Evolutionary conservation across 2,329 filamentous ascomycete genomes (phyloP), one percentile per base, ranked within the genome.

Genomic region (Sporothrix sp.): DNA sequence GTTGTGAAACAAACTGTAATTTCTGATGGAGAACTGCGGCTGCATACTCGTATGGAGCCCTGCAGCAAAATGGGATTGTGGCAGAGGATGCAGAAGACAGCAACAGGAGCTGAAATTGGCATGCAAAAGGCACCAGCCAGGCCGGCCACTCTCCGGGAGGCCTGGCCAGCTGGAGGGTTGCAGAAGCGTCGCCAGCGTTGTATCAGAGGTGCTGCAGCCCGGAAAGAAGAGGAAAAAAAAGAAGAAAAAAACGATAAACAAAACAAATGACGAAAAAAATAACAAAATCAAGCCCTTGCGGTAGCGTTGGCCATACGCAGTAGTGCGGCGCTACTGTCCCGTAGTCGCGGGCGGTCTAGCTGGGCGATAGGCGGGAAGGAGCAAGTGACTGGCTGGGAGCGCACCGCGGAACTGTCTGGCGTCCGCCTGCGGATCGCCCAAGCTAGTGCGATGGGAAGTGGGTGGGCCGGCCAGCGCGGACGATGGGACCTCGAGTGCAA

Each of bases 361-460:
- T 28, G 10, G 16, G 30, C 30, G 43, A 45, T 45, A 25, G 43
- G 43, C 30, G 43, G 39, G 20, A 30, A 45, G 30, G 30, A 45
- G 21, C 30, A 30, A 14, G 7, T 45, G 32, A 45, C 43, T 45
- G 43, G 43, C 43, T 47, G 16, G 33, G 23, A 37, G 10, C 32
- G 32, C 44, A 47, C 44, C 32, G 44, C 44, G 44, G 44, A 47
- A 47, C 43, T 20, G 30, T 46, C 43, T 46, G 20, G 43, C 13
- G 18, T 23, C 28, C 28, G 43, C 30, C 28, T 28, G 28, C 43
- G 43, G 43, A 45, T 45, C 43, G 30, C 20, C 43, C 8, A 25
- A 35, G 43, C 30, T 35, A 45, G 42, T 28, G 30, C n/a, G 43
- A 45, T 45, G 43, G 23, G 14, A 23, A 25, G 25, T 27, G 30